Base-by-base conservation (phyloP, 2,329 filamentous ascomycete species). In the Beauveria scarabaeidicola region DNA sequence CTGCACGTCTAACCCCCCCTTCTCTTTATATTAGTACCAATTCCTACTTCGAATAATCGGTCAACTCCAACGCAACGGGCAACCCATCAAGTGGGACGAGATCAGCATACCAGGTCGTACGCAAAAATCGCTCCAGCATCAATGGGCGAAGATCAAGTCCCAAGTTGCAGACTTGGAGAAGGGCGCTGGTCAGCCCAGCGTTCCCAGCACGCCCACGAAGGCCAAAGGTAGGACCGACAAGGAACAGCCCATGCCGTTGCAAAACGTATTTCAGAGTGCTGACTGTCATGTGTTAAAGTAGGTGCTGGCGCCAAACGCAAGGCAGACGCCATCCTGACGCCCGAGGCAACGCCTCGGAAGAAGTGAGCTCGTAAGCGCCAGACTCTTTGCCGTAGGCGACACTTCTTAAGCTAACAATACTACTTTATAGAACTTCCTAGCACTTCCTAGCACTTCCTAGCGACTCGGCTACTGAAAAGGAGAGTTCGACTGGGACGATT, bases 81-180 rank as follows among this genome's bases (percentile, higher is more conserved):
- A 62, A 29, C 21, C 21, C 11, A 60, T 64, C 40, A 60, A 64
- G 0, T 66, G 63, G 63, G 60, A 63, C 27, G 59, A 59, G 3
- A 40, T 67, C 13, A 51, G 58, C 13, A 64, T 67, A 38, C 63
- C 64, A 8, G 63, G 63, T 11, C 66, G 66, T 46, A 66, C 66
- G 1, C 21, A 53, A n/a, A 67, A 66, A 52, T 64, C 65, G n/a
- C 10, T 67, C 3, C 50, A 61, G 40, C 46, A 60, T 11, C 62
- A 63, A 48, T 67, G 65, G 66, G 44, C 60, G 19, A 61, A 63
- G 29, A 63, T 67, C 19, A 19, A 46, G 13, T 32, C 52, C 3
- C 52, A 61, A 41, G 60, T 64, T 41, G 59, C 61, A 6, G 70
- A 73, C 5, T 64, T 72, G 51, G 69, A 72, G 46, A 60, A 36